Base-by-base conservation (phyloP, 257 asterid genomes). In the Solanum lignicaule region DNA sequence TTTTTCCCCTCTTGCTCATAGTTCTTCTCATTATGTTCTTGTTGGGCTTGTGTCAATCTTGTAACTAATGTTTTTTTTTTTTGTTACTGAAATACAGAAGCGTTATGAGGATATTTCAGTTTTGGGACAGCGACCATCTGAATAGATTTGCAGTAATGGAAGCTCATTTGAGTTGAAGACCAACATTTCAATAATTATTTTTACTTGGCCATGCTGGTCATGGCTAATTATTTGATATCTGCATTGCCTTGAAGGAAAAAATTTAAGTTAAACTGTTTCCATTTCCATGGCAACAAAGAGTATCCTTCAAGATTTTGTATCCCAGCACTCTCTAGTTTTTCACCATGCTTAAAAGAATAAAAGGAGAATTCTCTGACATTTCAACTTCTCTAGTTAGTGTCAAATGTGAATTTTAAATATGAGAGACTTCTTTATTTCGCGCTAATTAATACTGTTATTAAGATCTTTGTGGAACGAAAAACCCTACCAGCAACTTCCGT, bases 71-170 rank as follows among this genome's bases (percentile, higher is more conserved):
- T n/a, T 87, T 68, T 27, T 41, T 31, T 38, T 27, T 41, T 31
- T 12, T 65, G 20, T 68, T 55, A 52, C 43, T 69, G 84, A 55
- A 90, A 85, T 90, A 88, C 90, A 91, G 91, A 91, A 91, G 84
- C 93, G 90, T 39, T 91, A 89, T 5, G 91, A 91, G 88, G 93
- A 91, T 81, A 91, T 91, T 86, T 66, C 93, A 41, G 91, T 89
- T 27, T 78, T 91, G 91, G 93, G 93, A 86, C 91, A 91, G 90
- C 86, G 91, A 27, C 90, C 89, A 6, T 8, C 89, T 16, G 93
- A 91, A 86, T 88, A 79, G 87, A 86, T 27, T 65, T 71, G 62
- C 69, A 43, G 39, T 81, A 27, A 27, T 16, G 68, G 55, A 29
- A 66, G 87, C 81, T 25, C 65, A 84, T 85, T 76, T 72, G 73